Conservation (phyloP, 352 stramenopile genomes). For the Phytophthora sp. region DNA sequence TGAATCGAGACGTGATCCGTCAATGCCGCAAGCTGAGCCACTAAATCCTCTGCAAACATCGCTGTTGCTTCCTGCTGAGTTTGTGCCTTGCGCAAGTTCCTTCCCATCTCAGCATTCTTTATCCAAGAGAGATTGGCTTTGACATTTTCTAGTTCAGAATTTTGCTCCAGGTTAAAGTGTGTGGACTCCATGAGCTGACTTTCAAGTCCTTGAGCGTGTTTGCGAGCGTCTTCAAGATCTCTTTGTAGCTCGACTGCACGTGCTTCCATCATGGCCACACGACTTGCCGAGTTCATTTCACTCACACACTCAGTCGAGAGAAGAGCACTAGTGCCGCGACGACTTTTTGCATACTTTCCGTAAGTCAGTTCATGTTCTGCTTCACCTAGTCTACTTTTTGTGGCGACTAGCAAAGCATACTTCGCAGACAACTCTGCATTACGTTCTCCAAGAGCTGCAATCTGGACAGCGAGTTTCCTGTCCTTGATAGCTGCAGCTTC, state of each 20-base stretch:
- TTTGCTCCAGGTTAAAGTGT: constrained; percentile 8
- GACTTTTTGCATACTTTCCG: no score
- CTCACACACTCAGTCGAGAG: no score
- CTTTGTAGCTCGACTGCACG: not conserved
- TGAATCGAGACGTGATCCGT: constrained; percentile 1
- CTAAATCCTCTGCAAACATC: constrained; percentile 17
- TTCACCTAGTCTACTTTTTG: no score
- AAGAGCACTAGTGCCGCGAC: no score
- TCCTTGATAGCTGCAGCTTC: constrained; percentile 19
- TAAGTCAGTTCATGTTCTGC: no score
- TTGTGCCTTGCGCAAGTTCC: constrained; percentile 4
- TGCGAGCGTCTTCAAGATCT: constrained; percentile 11
- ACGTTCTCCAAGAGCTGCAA: constrained; percentile 19
- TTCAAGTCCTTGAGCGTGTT: not conserved
- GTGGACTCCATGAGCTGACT: constrained; percentile 7
- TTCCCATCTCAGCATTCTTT: constrained; percentile 5
- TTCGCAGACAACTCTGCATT: constrained; percentile 20
- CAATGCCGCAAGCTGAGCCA: not conserved
- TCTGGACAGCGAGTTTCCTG: constrained; percentile 8
- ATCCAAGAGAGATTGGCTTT: not conserved
- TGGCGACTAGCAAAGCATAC: no score
- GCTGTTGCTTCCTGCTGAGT: constrained; percentile 5
- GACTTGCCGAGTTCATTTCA: not conserved
- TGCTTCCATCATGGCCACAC: not conserved
- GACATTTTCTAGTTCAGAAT: constrained; percentile 8